Evolutionary conservation across 345 rosid genomes (phyloP).

Genomic region (Moringa oleifera): DNA sequence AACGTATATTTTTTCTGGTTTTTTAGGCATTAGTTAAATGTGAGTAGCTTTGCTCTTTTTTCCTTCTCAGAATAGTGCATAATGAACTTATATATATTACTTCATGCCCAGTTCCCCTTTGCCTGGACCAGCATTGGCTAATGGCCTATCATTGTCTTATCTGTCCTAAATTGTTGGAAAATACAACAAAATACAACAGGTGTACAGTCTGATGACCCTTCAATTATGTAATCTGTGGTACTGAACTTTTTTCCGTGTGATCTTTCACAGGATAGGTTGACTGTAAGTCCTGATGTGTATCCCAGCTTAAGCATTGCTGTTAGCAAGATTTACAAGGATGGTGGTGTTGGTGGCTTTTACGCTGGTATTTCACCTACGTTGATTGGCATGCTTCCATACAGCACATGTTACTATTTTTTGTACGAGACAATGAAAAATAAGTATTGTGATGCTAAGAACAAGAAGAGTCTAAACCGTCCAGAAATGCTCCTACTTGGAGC

Average conservation of each 20-base stretch:
- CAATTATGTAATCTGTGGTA: neutral
- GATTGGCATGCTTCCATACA: constrained; percentile 95
- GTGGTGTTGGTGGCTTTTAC: constrained; percentile 81
- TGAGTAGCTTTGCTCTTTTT: too few species aligned
- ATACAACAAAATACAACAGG: neutral
- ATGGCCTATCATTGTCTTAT: neutral
- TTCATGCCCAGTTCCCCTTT: too few species aligned
- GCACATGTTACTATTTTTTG: constrained; percentile 95
- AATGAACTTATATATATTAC: neutral
- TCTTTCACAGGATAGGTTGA: constrained; percentile 79
- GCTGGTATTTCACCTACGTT: constrained; percentile 83
- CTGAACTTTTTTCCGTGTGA: constrained; percentile 17
- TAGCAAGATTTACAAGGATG: constrained; percentile 69
- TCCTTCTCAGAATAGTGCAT: neutral
- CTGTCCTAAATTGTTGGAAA: neutral
- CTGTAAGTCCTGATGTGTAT: constrained; percentile 81
- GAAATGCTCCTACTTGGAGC: constrained; percentile 95
- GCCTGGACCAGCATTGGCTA: neutral
- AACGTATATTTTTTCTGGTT: neutral
- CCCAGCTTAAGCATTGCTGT: constrained; percentile 73
- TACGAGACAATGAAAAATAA: constrained; percentile 72
- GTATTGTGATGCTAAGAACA: constrained; percentile 71
- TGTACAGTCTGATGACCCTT: neutral
- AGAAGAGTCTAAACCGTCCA: constrained; percentile 76
- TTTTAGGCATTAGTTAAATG: neutral